phyloP scores from a whole-genome alignment of 257 asterid genomes.

The Voacanga thouarsii region DNA sequence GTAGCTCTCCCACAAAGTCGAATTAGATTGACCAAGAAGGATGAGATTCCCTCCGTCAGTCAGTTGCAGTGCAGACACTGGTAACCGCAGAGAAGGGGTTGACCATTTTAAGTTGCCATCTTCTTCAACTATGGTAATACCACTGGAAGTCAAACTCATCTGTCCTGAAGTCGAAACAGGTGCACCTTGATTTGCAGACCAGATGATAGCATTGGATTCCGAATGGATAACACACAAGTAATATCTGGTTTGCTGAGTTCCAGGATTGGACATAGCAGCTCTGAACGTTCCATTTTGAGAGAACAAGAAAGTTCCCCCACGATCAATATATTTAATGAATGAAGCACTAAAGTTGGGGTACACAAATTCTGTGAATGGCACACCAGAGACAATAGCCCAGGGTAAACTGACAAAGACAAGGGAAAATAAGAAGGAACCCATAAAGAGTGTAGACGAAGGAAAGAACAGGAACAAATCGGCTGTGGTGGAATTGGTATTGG shows the following conservation, averaged over 20 bases:
- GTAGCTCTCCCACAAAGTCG: constrained; percentile 66
- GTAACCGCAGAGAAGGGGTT: constrained; percentile 32
- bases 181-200: constrained; percentile 68
- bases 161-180: constrained; percentile 47
- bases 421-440: constrained; percentile 38
- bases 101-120: constrained; percentile 49
- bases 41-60: constrained; percentile 62
- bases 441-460: constrained; percentile 16
- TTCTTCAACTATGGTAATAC: constrained; percentile 36
- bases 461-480: constrained; percentile 17
- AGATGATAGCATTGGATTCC: constrained; percentile 45
- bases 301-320: constrained; percentile 47
- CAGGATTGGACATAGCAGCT: constrained; percentile 53
- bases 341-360: constrained; percentile 62
- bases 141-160: constrained; percentile 33
- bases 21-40: constrained; percentile 45
- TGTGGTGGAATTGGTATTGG: constrained; percentile 11
- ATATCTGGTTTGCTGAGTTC: constrained; percentile 31
- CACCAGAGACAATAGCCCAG: constrained; percentile 15
- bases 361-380: constrained; percentile 37
- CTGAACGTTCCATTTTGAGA: constrained; percentile 52
- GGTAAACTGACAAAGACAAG: constrained; percentile 25
- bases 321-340: constrained; percentile 28
- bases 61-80: constrained; percentile 37
- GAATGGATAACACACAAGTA: constrained; percentile 62